Evolutionary conservation across 2,329 filamentous ascomycete species (phyloP).

Genomic region (Ceratocystis lukuohia): DNA sequence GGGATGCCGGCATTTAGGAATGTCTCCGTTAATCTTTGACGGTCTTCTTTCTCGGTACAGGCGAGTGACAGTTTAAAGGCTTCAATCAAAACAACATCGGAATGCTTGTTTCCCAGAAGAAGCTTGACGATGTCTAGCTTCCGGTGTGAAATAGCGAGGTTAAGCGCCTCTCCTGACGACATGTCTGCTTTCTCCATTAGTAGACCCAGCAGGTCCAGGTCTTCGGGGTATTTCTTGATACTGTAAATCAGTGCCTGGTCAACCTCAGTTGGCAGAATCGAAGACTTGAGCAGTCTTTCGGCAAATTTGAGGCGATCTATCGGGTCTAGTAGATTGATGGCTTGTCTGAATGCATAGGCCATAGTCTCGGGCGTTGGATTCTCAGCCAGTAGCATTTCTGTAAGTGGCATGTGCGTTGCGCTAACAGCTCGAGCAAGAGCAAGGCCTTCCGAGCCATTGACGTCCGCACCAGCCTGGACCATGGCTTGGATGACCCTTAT

Average conservation of each 20-base stretch:
- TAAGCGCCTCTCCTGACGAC: constrained; percentile 37
- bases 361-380: constrained; percentile 33
- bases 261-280: constrained; percentile 35
- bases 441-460: constrained; percentile 40
- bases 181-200: constrained; percentile 37
- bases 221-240: constrained; percentile 35
- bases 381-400: constrained; percentile 35
- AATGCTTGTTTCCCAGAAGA: constrained; percentile 29
- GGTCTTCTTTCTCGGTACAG: constrained; percentile 31
- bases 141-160: constrained; percentile 34
- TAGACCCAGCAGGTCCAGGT: constrained; percentile 35
- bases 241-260: constrained; percentile 41
- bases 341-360: constrained; percentile 38
- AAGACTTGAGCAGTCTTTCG: constrained; percentile 36
- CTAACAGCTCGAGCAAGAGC: constrained; percentile 39
- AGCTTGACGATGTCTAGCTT: constrained; percentile 35
- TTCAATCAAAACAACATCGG: constrained; percentile 28
- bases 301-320: constrained; percentile 40
- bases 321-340: constrained; percentile 37
- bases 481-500: constrained; percentile 35
- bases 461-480: constrained; percentile 38
- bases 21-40: constrained; percentile 33
- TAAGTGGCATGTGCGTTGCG: constrained; percentile 32
- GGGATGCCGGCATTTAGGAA: constrained; percentile 36
- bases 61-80: constrained; percentile 31